These are phyloP conservation scores for Crithidia bombi DNA, from an alignment of 208 protist species.

Conservation along the genomic window DNA sequence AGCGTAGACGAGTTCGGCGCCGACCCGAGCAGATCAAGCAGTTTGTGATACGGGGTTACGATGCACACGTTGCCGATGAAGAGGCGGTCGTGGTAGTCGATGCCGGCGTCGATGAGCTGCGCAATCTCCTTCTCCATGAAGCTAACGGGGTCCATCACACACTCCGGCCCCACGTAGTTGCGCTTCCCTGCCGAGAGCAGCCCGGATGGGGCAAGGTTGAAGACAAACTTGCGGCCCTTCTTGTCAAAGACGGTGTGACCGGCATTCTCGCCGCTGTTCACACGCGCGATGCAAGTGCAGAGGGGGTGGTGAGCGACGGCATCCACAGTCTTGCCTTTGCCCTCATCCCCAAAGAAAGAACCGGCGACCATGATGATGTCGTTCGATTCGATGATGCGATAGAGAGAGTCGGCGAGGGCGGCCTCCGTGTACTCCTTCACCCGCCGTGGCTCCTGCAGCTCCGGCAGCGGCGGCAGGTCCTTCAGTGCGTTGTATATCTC, in stretches of 20 bases:
- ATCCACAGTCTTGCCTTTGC: slow-evolving; percentile 94
- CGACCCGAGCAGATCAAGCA: slow-evolving; percentile 86
- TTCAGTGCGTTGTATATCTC: slow-evolving; percentile 66
- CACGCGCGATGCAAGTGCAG: slow-evolving; percentile 87
- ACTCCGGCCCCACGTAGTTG: slow-evolving; percentile 90
- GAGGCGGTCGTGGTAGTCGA: slow-evolving; percentile 78
- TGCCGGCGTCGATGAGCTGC: slow-evolving; percentile 81
- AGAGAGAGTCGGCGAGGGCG: slow-evolving; percentile 68
- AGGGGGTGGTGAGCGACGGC: slow-evolving; percentile 80
- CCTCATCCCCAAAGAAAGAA: slow-evolving; percentile 93
- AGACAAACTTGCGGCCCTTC: slow-evolving; percentile 85
- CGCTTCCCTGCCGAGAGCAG: slow-evolving; percentile 73
- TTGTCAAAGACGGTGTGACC: slow-evolving; percentile 91
- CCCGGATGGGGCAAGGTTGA: slow-evolving; percentile 91
- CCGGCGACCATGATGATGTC: slow-evolving; percentile 91
- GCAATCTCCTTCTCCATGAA: slow-evolving; percentile 91
- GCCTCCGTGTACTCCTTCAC: slow-evolving; percentile 75
- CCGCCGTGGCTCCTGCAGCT: slow-evolving; percentile 69
- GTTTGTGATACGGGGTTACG: slow-evolving; percentile 93
- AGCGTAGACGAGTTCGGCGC: slow-evolving; percentile 88
- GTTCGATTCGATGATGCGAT: slow-evolving; percentile 79
- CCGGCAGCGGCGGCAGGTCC: slow-evolving; percentile 51
- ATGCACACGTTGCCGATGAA: slow-evolving; percentile 91
- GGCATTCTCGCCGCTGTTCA: slow-evolving; percentile 93
- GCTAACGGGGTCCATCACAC: slow-evolving; percentile 91